Percentiles rank a stretch among this genome's conserved stretches.
These are phyloP conservation scores for Pseudognaphalium luteoalbum DNA, from an alignment of 129 eudicot genomes.

Conservation along the genomic window DNA sequence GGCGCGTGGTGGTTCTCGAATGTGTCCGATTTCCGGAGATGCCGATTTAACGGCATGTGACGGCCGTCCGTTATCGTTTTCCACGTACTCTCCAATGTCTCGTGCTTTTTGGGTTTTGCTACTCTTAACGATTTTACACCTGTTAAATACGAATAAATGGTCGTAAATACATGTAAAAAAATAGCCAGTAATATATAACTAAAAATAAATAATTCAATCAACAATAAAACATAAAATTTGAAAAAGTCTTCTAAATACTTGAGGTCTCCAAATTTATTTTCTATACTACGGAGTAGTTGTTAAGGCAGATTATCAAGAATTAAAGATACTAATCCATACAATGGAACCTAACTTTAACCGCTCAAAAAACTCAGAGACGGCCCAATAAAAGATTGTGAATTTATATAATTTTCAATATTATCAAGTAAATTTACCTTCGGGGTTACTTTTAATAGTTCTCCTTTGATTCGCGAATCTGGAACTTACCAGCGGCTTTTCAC, in stretches of 20 bases:
- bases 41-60: slow-evolving; percentile 60
- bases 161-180: neutral
- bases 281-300: neutral
- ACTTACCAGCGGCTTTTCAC: slow-evolving; percentile 47
- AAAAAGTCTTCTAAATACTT: neutral
- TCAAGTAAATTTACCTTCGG: slow-evolving; percentile 44
- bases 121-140: slow-evolving; percentile 57
- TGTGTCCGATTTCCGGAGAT: slow-evolving; percentile 49
- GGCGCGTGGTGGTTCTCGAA: slow-evolving; percentile 35
- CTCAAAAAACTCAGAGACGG: neutral
- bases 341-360: neutral
- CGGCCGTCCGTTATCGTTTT: slow-evolving; percentile 69
- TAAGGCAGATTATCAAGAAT: neutral
- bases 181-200: neutral
- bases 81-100: slow-evolving; percentile 79
- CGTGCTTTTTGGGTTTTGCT: slow-evolving; percentile 49
- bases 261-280: neutral
- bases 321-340: neutral
- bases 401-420: neutral
- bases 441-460: slow-evolving; percentile 39
- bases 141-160: slow-evolving; percentile 12
- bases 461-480: slow-evolving; percentile 57
- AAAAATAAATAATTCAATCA: too few relatives aligned
- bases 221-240: too few relatives aligned
- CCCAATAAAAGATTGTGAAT: neutral